Evolutionary conservation across 108 stramenopile genomes (phyloP).

Genomic region (Nitzschia sp.): DNA sequence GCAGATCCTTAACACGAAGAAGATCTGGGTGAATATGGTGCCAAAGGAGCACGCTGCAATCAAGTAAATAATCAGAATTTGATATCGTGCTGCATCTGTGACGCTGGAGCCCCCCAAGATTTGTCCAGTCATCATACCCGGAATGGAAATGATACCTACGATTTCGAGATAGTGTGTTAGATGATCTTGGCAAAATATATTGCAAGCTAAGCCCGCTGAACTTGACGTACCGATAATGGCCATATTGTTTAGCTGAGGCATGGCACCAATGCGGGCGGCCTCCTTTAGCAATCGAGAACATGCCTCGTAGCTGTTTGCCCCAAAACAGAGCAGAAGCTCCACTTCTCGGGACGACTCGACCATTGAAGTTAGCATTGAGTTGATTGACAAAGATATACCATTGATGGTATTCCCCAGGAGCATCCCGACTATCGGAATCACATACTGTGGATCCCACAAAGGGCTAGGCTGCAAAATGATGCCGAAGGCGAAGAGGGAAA

Average conservation of each 20-base stretch:
- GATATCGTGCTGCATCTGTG: conserved; percentile 85
- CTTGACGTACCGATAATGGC: conserved; percentile 68
- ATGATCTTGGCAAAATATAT: too few relatives aligned
- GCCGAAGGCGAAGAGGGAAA: conserved; percentile 70
- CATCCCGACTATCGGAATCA: conserved; percentile 90
- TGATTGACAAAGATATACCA: conserved; percentile 64
- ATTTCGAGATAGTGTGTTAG: not conserved
- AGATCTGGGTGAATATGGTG: conserved; percentile 39
- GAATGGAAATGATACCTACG: conserved; percentile 55
- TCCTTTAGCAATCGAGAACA: conserved; percentile 34
- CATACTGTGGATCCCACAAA: conserved; percentile 71
- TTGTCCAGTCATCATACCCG: conserved; percentile 97
- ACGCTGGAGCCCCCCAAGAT: conserved; percentile 82
- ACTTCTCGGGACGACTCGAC: conserved; percentile 54
- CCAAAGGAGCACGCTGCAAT: conserved; percentile 55
- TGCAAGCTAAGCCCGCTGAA: too few relatives aligned
- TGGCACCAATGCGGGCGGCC: conserved; percentile 46
- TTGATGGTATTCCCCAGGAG: conserved; percentile 85
- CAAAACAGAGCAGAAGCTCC: conserved; percentile 54
- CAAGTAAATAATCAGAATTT: conserved; percentile 85
- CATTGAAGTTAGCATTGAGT: conserved; percentile 51
- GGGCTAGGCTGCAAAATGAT: conserved; percentile 64
- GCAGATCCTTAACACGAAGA: conserved; percentile 45
- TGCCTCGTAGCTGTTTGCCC: conserved; percentile 48
- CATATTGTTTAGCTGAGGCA: conserved; percentile 79